Percentiles rank a stretch among this genome's conserved stretches.
phyloP scores from a whole-genome alignment of 345 rosid genomes.

The Hibiscus tridactylites region DNA sequence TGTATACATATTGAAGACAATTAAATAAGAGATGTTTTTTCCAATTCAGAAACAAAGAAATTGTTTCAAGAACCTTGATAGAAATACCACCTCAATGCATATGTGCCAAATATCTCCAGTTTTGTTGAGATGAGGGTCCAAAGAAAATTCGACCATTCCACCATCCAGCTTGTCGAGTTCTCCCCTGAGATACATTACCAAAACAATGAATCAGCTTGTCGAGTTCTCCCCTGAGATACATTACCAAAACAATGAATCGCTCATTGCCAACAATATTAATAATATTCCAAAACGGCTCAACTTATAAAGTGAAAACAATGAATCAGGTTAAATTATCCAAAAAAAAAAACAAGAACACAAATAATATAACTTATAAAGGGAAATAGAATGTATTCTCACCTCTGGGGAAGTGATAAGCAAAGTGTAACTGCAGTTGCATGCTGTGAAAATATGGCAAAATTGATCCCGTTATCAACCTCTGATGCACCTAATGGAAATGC shows the following conservation, averaged over 20 bases:
- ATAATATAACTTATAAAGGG: background rate
- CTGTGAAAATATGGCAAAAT: conserved; percentile 80
- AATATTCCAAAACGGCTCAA: background rate
- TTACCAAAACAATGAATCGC: background rate
- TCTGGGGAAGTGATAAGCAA: conserved; percentile 58
- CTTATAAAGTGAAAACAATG: background rate
- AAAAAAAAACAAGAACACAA: background rate
- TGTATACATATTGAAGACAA: background rate
- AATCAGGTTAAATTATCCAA: background rate
- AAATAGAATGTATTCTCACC: conserved; percentile 25
- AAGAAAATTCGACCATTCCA: conserved; percentile 51
- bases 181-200: conserved; percentile 24
- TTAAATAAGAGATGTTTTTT: background rate
- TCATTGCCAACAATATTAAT: background rate
- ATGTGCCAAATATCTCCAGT: conserved; percentile 94
- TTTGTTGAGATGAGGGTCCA: conserved; percentile 67
- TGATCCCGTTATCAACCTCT: conserved; percentile 65
- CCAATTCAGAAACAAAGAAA: background rate
- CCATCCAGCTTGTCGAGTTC: conserved; percentile 24
- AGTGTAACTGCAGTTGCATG: conserved; percentile 75
- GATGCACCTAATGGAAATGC: conserved; percentile 76
- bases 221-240: conserved; percentile 26
- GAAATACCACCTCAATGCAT: conserved; percentile 51
- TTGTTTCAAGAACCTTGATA: background rate
- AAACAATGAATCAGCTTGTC: conserved; percentile 8